Conservation (phyloP, 768 basidiomycete species). For the Boletus coccyginus region DNA sequence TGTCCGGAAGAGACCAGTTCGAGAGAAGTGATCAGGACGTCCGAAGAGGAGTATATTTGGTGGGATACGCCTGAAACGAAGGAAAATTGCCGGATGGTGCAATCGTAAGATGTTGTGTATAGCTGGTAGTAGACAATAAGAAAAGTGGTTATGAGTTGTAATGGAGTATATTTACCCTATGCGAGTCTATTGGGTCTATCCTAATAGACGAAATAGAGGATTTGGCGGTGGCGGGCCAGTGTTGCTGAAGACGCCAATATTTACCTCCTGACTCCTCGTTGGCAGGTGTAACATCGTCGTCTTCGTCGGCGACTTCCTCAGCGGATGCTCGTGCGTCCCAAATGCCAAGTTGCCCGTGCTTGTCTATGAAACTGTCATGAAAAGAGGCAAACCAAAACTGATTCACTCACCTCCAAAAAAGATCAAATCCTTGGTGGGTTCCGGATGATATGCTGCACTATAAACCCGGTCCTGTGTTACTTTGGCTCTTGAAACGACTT, state of each 20-base stretch:
- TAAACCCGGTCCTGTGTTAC: slow-evolving; percentile 76
- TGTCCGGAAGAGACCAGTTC: slow-evolving; percentile 66
- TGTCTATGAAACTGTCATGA: slow-evolving; percentile 49
- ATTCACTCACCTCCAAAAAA: slow-evolving; percentile 70
- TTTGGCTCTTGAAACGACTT: slow-evolving; percentile 75
- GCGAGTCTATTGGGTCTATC: slow-evolving; percentile 71
- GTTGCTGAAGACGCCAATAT: slow-evolving; percentile 76
- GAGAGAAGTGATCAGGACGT: slow-evolving; percentile 65
- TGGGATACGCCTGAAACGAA: slow-evolving; percentile 70
- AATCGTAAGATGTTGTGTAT: slow-evolving; percentile 81
- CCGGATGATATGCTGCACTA: slow-evolving; percentile 79
- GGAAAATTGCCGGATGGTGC: slow-evolving; percentile 68
- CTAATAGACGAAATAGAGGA: slow-evolving; percentile 80
- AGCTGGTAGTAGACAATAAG: slow-evolving; percentile 43
- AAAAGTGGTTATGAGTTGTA: background rate
- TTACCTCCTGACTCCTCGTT: slow-evolving; percentile 60
- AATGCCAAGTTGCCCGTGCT: slow-evolving; percentile 78
- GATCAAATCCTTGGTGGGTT: slow-evolving; percentile 74
- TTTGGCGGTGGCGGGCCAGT: slow-evolving; percentile 80
- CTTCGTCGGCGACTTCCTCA: slow-evolving; percentile 67
- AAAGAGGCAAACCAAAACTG: background rate
- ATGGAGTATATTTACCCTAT: slow-evolving; percentile 49
- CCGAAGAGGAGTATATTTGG: slow-evolving; percentile 60
- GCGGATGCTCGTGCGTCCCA: slow-evolving; percentile 78
- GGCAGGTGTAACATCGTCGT: slow-evolving; percentile 43